A percentile compares a stretch with the other conserved stretches of the same genome.
Evolutionary conservation across 805 yeast species (phyloP).

Genomic region (Scheffersomyces coipomensis): DNA sequence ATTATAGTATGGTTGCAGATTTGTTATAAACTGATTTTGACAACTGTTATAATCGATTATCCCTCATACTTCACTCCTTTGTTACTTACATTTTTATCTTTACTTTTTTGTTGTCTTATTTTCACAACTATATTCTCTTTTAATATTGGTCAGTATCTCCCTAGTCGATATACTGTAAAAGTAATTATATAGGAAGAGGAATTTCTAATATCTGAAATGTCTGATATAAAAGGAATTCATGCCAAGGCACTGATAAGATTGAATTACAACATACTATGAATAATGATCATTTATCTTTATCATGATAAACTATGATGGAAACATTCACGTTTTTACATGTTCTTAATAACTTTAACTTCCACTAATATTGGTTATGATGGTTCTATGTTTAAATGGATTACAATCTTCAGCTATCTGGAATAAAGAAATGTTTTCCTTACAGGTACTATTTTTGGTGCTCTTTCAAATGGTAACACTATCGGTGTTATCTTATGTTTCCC

Average conservation of each 20-base stretch:
- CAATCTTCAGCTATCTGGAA: conserved; percentile 45
- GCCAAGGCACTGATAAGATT: conserved; percentile 3
- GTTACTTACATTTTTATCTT: too few relatives aligned
- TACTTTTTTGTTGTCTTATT: too few relatives aligned
- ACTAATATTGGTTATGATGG: conserved; percentile 51
- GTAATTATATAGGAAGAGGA: too few relatives aligned
- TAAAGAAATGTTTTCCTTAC: conserved; percentile 31
- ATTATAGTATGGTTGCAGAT: too few relatives aligned
- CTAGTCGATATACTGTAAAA: too few relatives aligned
- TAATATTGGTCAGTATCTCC: too few relatives aligned
- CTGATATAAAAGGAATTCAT: too few relatives aligned
- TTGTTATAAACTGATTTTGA: too few relatives aligned
- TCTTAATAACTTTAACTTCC: conserved; percentile 44
- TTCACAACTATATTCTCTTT: too few relatives aligned
- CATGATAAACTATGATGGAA: conserved; percentile 27
- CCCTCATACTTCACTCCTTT: too few relatives aligned
- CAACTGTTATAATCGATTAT: too few relatives aligned
- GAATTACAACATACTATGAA: neutral
- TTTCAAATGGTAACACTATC: conserved; percentile 39
- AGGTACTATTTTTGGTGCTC: conserved; percentile 40
- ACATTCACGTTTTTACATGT: conserved; percentile 34
- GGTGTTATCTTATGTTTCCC: conserved; percentile 35
- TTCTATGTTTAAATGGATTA: conserved; percentile 50
- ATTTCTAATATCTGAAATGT: too few relatives aligned
- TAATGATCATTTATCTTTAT: conserved; percentile 8